Evolutionary conservation across 352 stramenopile species (phyloP).

Genomic region (Globisporangium spiculum): DNA sequence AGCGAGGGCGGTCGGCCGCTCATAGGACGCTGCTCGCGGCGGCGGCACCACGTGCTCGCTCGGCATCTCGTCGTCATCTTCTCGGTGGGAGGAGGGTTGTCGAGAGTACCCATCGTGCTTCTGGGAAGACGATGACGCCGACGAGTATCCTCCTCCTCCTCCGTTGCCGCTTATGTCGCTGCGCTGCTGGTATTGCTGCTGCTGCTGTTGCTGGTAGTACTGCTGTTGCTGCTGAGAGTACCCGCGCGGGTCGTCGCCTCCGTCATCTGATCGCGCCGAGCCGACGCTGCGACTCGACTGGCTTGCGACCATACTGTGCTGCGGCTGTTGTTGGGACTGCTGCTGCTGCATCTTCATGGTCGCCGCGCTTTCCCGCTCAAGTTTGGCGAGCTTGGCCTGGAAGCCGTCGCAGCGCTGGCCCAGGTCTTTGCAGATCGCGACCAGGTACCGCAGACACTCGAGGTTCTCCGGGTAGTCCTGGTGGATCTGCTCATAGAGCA

Average conservation of each 20-base stretch:
- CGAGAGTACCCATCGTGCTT: conserved; percentile 15
- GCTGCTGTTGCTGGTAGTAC: conserved; percentile 21
- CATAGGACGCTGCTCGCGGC: conserved; percentile 28
- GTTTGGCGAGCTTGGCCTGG: conserved; percentile 90
- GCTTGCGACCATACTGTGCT: conserved; percentile 14
- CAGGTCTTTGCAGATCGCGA: conserved; percentile 94
- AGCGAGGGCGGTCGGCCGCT: conserved; percentile 18
- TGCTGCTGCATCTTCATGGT: conserved; percentile 33
- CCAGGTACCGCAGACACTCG: conserved; percentile 89
- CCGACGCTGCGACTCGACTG: conserved; percentile 19
- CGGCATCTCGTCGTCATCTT: conserved; percentile 23
- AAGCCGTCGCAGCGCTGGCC: conserved; percentile 91
- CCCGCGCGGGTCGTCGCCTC: conserved; percentile 19
- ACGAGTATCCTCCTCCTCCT: neutral
- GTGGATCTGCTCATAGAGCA: conserved; percentile 95
- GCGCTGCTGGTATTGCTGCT: conserved; percentile 25
- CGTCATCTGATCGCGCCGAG: conserved; percentile 30
- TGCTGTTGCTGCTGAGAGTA: conserved; percentile 27
- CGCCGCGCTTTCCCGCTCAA: conserved; percentile 60
- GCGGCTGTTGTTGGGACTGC: conserved; percentile 27
- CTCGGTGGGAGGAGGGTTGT: conserved; percentile 20
- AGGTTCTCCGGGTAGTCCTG: conserved; percentile 93
- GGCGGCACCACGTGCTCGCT: conserved; percentile 42
- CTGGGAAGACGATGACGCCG: neutral
- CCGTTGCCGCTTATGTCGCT: conserved; percentile 18